Base-by-base conservation (phyloP, 1,284 basidiomycete genomes). In the Athelia sp. region DNA sequence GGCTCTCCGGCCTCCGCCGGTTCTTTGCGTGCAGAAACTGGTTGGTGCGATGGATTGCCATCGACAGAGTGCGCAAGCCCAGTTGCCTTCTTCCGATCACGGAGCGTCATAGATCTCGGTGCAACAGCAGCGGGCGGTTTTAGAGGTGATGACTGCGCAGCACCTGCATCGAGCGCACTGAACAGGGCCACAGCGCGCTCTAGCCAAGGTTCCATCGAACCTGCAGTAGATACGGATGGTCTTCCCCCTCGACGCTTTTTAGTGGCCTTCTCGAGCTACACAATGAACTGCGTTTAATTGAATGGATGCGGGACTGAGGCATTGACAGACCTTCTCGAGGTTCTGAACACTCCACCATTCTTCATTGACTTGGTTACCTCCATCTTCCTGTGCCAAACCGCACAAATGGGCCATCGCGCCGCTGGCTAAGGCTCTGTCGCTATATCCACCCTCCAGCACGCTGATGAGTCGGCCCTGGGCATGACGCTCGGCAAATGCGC, bases 361-460 rank as follows among this genome's bases (percentile, higher is more conserved):
- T 42, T 79, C 69, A 42, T 80, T 70, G 1, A 74, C 70, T 45
- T 62, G 60, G 15, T 59, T 52, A 13, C 4, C 13, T 4, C n/a
- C 36, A 17, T n/a, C 36, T n/a, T 6, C 8, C 34, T 75, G 78
- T 0, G 76, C 72, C 38, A 95, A 66, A 0, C 92, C 93, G 14
- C 73, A 69, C 1, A 93, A 65, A 63, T 93, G 89, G 0, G 90
- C 88, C 77, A 93, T 80, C 0, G 84, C 76, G 0, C 87, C 94
- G 54, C 88, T 92, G 14, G 76, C 84, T 46, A 98, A 69, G 0
- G 93, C 92, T 3, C 88, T 78, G 62, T 98, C 94, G 56, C 90
- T 92, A 62, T 99, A 98, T 0, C 95, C 96, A 1, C 95, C 95
- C 67, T 99, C 96, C 1, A 99, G 79, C 0, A 98, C 87, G 54